A percentile compares a stretch with the other conserved stretches of the same genome.
These are phyloP conservation scores for Psilocybe azurescens DNA, from an alignment of 768 basidiomycete genomes.

Conservation along the genomic window DNA sequence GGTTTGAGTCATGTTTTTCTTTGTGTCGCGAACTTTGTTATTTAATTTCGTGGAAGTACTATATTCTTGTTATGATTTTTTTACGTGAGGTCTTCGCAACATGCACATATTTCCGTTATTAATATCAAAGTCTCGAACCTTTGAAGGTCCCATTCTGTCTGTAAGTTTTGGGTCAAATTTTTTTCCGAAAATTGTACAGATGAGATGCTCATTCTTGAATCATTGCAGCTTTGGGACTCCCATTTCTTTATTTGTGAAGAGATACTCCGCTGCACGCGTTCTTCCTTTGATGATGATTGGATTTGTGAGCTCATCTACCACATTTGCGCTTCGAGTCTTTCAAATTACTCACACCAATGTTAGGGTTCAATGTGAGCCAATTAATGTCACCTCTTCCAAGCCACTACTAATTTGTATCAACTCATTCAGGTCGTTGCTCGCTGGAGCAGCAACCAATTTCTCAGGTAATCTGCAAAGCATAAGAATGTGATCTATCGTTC, in stretches of 20 bases:
- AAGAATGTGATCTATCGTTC: neutral
- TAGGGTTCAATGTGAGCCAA: constrained; percentile 47
- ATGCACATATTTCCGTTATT: neutral
- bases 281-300: constrained; percentile 56
- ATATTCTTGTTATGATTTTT: constrained; percentile 54
- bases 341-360: neutral
- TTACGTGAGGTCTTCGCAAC: constrained; percentile 35
- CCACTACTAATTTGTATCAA: neutral
- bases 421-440: constrained; percentile 44
- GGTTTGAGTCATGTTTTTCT: constrained; percentile 23
- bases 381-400: neutral
- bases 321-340: neutral
- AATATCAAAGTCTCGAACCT: neutral
- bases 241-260: constrained; percentile 53
- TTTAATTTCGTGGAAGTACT: constrained; percentile 38
- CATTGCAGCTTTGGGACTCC: constrained; percentile 50
- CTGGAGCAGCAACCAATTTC: constrained; percentile 51
- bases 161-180: constrained; percentile 28
- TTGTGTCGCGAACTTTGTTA: neutral
- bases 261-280: constrained; percentile 50
- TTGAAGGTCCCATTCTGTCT: constrained; percentile 50
- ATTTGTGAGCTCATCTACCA: constrained; percentile 39
- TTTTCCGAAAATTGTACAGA: too few species aligned
- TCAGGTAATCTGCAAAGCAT: constrained; percentile 33
- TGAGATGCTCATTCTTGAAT: neutral